Base-by-base conservation (phyloP, 1,139 yeast genomes). In the Blastobotrys petasosporus region DNA sequence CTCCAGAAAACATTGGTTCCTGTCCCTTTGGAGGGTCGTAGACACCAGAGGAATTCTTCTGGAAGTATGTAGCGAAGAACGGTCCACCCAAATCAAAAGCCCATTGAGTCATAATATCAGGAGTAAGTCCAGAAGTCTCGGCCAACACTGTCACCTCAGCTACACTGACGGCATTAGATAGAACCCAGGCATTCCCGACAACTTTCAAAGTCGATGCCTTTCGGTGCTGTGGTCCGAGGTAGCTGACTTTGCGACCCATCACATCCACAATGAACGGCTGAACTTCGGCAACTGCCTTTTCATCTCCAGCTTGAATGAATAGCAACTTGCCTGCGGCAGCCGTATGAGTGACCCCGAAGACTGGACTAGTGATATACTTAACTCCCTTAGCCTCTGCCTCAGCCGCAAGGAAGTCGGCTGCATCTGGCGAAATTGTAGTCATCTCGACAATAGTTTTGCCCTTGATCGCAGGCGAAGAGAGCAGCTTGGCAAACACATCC, bases 401-500 rank as follows among this genome's bases (percentile, higher is more conserved):
- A 36, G 46, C 45, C 34, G 46, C 45, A 20, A 46, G 43, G 17
- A 45, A 50, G 13, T 46, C 40, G 6, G 61, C 53, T 6, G 65
- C 59, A 37, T 58, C 59, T 5, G 65, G 65, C 40, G 52, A 60
- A n/a, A 62, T 55, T 2, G 65, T 62, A 28, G 60, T 47, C 41
- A 57, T 53, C 32, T 60, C 64, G 29, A 56, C 54, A 30, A 62
- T 47, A 32, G 58, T 35, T 47, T 58, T 60, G 35, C 60, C 61
- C 30, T 46, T 43, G 13, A 51, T 46, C 4, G 42, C 44, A 6
- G 38, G 33, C 10, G 29, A 31, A 20, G 30, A 25, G 9, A 50
- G 17, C 29, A 49, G 39, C 2, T 48, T 41, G 15, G 41, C 43
- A 17, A 55, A 28, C 35, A 48, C 38, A 25, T 41, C 43, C 32